Evolutionary conservation across 2,329 filamentous ascomycete genomes (phyloP).

Genomic region (Scedosporium minutisporum): DNA sequence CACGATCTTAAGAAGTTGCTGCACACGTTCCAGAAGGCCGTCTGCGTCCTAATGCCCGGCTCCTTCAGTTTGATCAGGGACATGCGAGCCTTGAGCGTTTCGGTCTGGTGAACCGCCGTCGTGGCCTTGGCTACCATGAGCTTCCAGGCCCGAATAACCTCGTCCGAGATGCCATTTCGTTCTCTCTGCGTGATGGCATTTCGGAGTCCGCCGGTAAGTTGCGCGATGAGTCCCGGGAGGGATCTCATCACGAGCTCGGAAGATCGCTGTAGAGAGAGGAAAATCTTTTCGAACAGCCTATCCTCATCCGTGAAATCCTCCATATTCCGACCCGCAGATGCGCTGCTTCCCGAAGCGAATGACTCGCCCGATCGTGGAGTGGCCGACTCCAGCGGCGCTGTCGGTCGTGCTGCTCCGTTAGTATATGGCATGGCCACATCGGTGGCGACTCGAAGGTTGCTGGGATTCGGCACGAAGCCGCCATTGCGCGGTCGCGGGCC

Average conservation of each 20-base stretch:
- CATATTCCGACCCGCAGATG: constrained; percentile 37
- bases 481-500: constrained; percentile 23
- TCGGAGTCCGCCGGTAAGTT: constrained; percentile 56
- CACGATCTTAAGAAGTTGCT: constrained; percentile 65
- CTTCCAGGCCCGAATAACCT: constrained; percentile 56
- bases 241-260: constrained; percentile 64
- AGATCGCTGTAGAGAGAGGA: constrained; percentile 62
- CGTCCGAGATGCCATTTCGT: constrained; percentile 30
- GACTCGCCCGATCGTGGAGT: constrained; percentile 79
- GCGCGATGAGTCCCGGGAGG: constrained; percentile 58
- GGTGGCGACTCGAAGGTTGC: constrained; percentile 47
- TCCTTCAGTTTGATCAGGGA: constrained; percentile 79
- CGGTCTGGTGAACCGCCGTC: constrained; percentile 61
- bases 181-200: constrained; percentile 51
- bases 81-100: constrained; percentile 62
- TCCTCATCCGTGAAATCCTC: constrained; percentile 68
- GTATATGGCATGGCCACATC: constrained; percentile 41
- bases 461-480: constrained; percentile 36
- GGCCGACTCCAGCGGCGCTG: constrained; percentile 43
- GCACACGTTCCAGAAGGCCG: constrained; percentile 59
- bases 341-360: constrained; percentile 49
- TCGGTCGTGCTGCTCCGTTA: constrained; percentile 35
- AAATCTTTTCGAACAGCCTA: constrained; percentile 72
- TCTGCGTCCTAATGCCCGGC: constrained; percentile 58
- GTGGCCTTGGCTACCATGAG: constrained; percentile 62